Base-by-base conservation (phyloP, 129 eudicot species). In the Erigeron canadensis region DNA sequence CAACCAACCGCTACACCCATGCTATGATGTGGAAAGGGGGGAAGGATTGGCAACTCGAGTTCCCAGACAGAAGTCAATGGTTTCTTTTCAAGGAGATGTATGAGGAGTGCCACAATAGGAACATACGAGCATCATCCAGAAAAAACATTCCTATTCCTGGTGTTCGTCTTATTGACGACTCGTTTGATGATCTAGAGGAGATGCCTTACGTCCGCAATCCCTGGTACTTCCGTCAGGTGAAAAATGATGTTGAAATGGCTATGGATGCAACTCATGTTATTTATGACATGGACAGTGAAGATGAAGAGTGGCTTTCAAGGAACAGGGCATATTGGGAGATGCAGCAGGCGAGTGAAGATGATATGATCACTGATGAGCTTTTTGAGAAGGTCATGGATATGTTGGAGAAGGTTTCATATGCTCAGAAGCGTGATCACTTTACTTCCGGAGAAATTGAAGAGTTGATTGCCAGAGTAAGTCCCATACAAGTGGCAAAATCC, bases 1-100 rank as follows among this genome's bases (percentile, higher is more conserved):
- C 98, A 45, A 83, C 95, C 10, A 89, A 93, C 75, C 91, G 96
- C 58, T 89, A 77, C 76, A 89, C 98, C 4, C 98, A 89, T 82
- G 96, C 96, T 58, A 93, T 93, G 98, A 89, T 89, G 91, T 93
- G 98, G 96, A 93, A 89, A 87, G 98, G 95, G 10, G 96, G 91
- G 70, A 89, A 89, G 75, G 96, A 93, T 63, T 93, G 98, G 98
- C 80, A 81, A 23, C 76, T 93, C 67, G 96, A 93, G 83, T 93
- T 93, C 75, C 90, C 95, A 23, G 92, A 93, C 70, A 70, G 95
- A 81, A 70, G 88, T 73, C 96, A 89, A 44, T 93, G 98, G 98
- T 57, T 79, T 65, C 73, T 87, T 34, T 93, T 93, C 69, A 93
- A 93, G 77, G 98, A 93, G 86, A 80, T 93, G 91, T 88, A 93